phyloP scores from a whole-genome alignment of 495 filamentous ascomycete species.

The Opeltia flavorubescens region DNA sequence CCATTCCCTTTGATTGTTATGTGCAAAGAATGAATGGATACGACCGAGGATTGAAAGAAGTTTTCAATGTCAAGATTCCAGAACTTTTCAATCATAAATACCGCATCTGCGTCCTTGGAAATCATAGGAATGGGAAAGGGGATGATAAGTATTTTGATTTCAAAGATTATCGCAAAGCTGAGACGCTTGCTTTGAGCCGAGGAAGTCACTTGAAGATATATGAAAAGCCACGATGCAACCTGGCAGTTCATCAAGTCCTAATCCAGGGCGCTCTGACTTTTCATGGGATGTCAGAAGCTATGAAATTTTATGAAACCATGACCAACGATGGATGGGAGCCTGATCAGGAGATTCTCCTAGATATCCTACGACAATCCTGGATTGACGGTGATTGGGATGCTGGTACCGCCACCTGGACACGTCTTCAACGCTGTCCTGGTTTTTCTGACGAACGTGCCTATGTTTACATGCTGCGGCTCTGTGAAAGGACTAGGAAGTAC shows the following conservation, averaged over 20 bases:
- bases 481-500: slow-evolving; percentile 6
- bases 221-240: slow-evolving; percentile 11
- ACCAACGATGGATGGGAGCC: slow-evolving; percentile 13
- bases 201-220: background rate
- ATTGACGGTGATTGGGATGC: slow-evolving; percentile 6
- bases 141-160: background rate
- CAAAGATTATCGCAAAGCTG: background rate
- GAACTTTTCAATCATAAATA: slow-evolving; percentile 1
- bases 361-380: slow-evolving; percentile 10
- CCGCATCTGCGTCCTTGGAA: slow-evolving; percentile 1
- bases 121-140: background rate
- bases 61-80: background rate
- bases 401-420: slow-evolving; percentile 7
- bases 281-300: slow-evolving; percentile 7
- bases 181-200: background rate
- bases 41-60: slow-evolving; percentile 10
- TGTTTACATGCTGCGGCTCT: slow-evolving; percentile 12
- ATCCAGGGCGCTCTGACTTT: slow-evolving; percentile 12
- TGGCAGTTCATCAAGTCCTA: slow-evolving; percentile 11
- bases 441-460: slow-evolving; percentile 1
- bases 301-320: slow-evolving; percentile 12
- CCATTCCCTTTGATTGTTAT: slow-evolving; percentile 24
- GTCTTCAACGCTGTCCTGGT: background rate
- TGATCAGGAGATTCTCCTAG: slow-evolving; percentile 4
- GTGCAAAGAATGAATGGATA: slow-evolving; percentile 26